phyloP scores from a whole-genome alignment of 345 rosid genomes.

The Adansonia digitata region DNA sequence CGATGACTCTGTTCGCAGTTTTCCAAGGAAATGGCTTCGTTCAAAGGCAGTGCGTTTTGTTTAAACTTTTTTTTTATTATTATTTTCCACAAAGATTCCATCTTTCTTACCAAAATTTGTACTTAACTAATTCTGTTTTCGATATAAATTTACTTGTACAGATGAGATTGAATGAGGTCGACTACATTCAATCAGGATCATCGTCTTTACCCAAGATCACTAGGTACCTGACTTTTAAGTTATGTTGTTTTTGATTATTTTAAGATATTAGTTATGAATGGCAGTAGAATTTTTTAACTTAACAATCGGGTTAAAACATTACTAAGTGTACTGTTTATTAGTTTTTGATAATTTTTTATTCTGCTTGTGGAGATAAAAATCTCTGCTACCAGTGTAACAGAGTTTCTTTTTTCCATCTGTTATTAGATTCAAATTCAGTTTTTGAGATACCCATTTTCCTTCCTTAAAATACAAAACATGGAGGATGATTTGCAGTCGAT shows the following conservation, averaged over 20 bases:
- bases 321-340: too few species aligned
- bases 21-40: slow-evolving; percentile 14
- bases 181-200: slow-evolving; percentile 9
- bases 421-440: neutral
- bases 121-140: neutral
- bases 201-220: slow-evolving; percentile 8
- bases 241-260: neutral
- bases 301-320: too few species aligned
- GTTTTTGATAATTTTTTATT: too few species aligned
- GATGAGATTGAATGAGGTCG: slow-evolving; percentile 16
- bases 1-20: neutral
- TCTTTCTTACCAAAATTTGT: neutral
- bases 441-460: neutral
- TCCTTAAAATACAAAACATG: neutral
- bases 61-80: neutral
- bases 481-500: neutral
- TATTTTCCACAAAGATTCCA: neutral
- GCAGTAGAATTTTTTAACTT: too few species aligned
- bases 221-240: neutral
- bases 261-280: too few species aligned
- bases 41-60: slow-evolving; percentile 11
- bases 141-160: neutral
- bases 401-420: too few species aligned
- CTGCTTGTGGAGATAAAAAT: too few species aligned
- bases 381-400: too few species aligned